phyloP scores from a whole-genome alignment of 2,329 filamentous ascomycete species.

The Cladosporium sp. region DNA sequence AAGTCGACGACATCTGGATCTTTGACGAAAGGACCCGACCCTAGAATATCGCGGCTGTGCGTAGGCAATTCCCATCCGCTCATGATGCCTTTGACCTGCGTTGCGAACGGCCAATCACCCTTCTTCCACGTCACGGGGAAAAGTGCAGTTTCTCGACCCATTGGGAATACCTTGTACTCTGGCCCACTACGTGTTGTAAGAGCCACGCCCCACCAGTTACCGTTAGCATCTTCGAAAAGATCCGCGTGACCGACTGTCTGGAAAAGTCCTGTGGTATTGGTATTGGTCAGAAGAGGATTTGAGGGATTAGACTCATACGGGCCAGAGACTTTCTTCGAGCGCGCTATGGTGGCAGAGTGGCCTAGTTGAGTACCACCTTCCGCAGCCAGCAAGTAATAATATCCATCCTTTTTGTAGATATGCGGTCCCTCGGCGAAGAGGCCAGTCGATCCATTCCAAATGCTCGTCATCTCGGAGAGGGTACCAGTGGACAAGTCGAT shows the following conservation, averaged over 20 bases:
- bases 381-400: conserved; percentile 35
- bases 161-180: conserved; percentile 36
- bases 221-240: conserved; percentile 48
- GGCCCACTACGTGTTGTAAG: conserved; percentile 45
- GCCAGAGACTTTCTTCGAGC: conserved; percentile 34
- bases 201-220: conserved; percentile 52
- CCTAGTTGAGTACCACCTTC: conserved; percentile 39
- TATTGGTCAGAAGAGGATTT: conserved; percentile 26
- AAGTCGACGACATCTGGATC: conserved; percentile 48
- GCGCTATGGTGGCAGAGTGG: conserved; percentile 36
- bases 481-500: conserved; percentile 33
- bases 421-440: conserved; percentile 35
- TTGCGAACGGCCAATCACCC: conserved; percentile 36
- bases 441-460: conserved; percentile 37
- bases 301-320: conserved; percentile 22
- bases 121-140: conserved; percentile 47
- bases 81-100: conserved; percentile 43
- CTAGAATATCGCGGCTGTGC: conserved; percentile 31
- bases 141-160: conserved; percentile 53
- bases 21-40: conserved; percentile 40
- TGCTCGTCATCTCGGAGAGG: conserved; percentile 18
- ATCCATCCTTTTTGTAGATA: conserved; percentile 35
- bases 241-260: conserved; percentile 57
- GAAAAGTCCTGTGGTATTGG: conserved; percentile 28
- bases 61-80: conserved; percentile 40